A percentile compares a stretch with the other conserved stretches of the same genome.
Conservation (phyloP, 768 basidiomycete species). For the Chalciporus chontae region DNA sequence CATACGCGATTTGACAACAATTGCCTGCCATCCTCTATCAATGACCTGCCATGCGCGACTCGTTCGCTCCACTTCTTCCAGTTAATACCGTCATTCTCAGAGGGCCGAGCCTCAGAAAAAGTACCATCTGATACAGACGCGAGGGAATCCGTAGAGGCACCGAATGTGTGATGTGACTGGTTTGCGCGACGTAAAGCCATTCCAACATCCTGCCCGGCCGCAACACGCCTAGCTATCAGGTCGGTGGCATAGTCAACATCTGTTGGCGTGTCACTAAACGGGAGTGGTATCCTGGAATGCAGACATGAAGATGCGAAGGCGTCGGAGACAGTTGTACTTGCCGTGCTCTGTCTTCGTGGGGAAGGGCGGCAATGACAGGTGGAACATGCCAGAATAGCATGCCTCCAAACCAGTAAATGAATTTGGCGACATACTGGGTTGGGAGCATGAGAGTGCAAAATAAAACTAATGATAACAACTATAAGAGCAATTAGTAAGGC, state of each 20-base stretch:
- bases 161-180: slow-evolving; percentile 14
- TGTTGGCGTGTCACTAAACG: slow-evolving; percentile 54
- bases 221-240: slow-evolving; percentile 57
- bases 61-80: slow-evolving; percentile 59
- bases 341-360: slow-evolving; percentile 46
- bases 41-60: slow-evolving; percentile 43
- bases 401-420: slow-evolving; percentile 44
- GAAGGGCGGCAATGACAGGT: slow-evolving; percentile 52
- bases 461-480: slow-evolving; percentile 38
- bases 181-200: slow-evolving; percentile 28
- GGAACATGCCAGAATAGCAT: slow-evolving; percentile 60
- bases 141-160: slow-evolving; percentile 8
- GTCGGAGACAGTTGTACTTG: slow-evolving; percentile 19
- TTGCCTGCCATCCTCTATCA: slow-evolving; percentile 40
- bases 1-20: slow-evolving; percentile 37
- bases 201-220: slow-evolving; percentile 48
- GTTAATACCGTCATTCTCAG: slow-evolving; percentile 30
- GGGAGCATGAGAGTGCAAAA: slow-evolving; percentile 46
- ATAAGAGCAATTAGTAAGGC: slow-evolving; percentile 2
- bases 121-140: background rate
- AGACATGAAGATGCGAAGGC: background rate
- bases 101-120: background rate
- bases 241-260: slow-evolving; percentile 72
- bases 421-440: slow-evolving; percentile 46
- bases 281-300: slow-evolving; percentile 40